Evolutionary conservation across 2,329 filamentous ascomycete species (phyloP).

Genomic region (Hymenoscyphus albidus): DNA sequence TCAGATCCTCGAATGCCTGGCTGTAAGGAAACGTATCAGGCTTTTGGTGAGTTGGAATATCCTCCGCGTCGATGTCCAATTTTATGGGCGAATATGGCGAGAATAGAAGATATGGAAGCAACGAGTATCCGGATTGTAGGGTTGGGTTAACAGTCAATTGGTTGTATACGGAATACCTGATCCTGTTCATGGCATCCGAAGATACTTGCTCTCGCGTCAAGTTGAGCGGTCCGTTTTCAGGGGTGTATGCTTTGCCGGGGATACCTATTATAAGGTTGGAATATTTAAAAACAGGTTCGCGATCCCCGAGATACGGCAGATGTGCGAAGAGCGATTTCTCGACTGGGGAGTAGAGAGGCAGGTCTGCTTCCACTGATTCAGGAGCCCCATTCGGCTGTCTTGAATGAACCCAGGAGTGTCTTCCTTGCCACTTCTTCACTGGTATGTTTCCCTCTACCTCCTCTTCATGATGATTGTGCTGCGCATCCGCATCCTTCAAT

Average conservation of each 20-base stretch:
- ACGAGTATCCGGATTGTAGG: constrained; percentile 25
- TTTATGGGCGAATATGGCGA: constrained; percentile 34
- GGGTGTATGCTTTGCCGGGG: constrained; percentile 48
- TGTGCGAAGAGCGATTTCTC: constrained; percentile 25
- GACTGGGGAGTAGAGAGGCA: constrained; percentile 31
- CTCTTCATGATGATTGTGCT: neutral
- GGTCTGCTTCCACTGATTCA: constrained; percentile 17
- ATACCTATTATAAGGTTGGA: constrained; percentile 49
- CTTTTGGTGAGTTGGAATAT: no score
- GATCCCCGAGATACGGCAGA: constrained; percentile 14
- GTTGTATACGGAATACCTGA: constrained; percentile 21
- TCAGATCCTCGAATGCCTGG: constrained; percentile 34
- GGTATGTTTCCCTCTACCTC: constrained; percentile 17
- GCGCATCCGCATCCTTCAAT: constrained; percentile 23
- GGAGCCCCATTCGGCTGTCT: constrained; percentile 2
- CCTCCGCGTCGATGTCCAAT: constrained; percentile 15
- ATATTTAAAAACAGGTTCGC: constrained; percentile 59
- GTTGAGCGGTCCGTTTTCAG: constrained; percentile 8
- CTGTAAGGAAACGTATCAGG: constrained; percentile 26
- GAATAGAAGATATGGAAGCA: constrained; percentile 34
- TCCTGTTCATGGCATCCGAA: constrained; percentile 13
- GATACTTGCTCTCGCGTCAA: constrained; percentile 9
- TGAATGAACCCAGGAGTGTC: neutral
- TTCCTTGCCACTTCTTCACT: constrained; percentile 13
- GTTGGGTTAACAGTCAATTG: constrained; percentile 19